Evolutionary conservation across 768 basidiomycete species (phyloP), one percentile per base, ranked within the genome.

Genomic region (Mrakia blollopis): DNA sequence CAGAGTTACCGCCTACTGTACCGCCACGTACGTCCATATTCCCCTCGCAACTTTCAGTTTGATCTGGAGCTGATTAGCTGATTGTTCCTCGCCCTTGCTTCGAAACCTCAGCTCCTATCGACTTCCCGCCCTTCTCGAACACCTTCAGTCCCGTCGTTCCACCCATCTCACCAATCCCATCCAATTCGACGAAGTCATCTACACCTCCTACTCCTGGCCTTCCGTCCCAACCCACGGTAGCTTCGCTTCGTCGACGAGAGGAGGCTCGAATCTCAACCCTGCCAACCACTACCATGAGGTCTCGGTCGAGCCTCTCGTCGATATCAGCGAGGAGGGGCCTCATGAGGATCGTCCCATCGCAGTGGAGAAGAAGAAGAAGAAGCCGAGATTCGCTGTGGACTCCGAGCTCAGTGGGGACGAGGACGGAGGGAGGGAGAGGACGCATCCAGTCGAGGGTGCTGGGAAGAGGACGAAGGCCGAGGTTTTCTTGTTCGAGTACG

Each of bases 1-100:
- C 47, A 86, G 95, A 80, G 95, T 95, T n/a, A 97, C 95, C 3
- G 95, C 94, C 7, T 97, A 96, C 76, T 93, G 94, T 62, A 97
- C 94, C 23, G 92, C 94, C 44, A 90, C 88, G 94, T 94, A 83
- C 80, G 86, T 85, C 32, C 47, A 44, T 72, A 37, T 35, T 54
- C 28, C 18, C 75, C 61, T 60, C n/a, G 32, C n/a, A 5, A 21
- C 35, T 14, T 4, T 39, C 3, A 10, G 9, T 13, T 63, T 25
- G 39, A 10, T 18, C 35, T 3, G n/a, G 39, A n/a, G 37, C 35
- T 65, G 63, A 68, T 23, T 13, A 5, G 28, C 23, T 37, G n/a
- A n/a, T n/a, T n/a, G n/a, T n/a, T 23, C 10, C 10, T 10, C 44
- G 25, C 32, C 50, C 47, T 50, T 50, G 47, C 47, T 50, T 50